A percentile compares a stretch with the other conserved stretches of the same genome.
Evolutionary conservation across 2,329 filamentous ascomycete genomes (phyloP).

Genomic region (Hysterium pulicare): DNA sequence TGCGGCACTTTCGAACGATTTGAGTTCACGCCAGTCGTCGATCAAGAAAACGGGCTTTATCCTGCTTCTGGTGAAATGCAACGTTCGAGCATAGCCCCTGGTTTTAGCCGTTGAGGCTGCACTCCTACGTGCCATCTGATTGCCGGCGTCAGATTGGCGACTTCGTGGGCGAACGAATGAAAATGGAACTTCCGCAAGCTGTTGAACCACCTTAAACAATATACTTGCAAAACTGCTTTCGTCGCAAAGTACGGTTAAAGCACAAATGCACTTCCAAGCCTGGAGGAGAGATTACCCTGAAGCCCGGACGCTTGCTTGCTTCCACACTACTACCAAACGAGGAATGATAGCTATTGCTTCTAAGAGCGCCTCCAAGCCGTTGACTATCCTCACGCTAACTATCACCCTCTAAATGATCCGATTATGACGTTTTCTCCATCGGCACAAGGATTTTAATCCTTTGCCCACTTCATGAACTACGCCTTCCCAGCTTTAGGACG

Average conservation of each 20-base stretch:
- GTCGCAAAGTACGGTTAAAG: no score
- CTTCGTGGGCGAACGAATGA: neutral
- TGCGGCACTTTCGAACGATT: neutral
- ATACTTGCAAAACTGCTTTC: no score
- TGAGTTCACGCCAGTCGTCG: constrained; percentile 10
- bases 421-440: constrained; percentile 1
- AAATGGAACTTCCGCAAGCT: neutral
- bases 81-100: constrained; percentile 12
- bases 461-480: no score
- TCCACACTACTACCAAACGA: no score
- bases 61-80: constrained; percentile 17
- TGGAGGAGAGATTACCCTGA: no score
- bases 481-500: no score
- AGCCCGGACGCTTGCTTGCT: no score
- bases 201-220: neutral
- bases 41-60: constrained; percentile 13
- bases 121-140: constrained; percentile 9
- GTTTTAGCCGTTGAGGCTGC: constrained; percentile 23
- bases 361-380: neutral
- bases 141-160: constrained; percentile 14
- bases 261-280: no score
- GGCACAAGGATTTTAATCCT: no score
- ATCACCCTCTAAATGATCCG: constrained; percentile 3
- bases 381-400: no score
- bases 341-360: no score